Base-by-base conservation (phyloP, 768 basidiomycete species). In the Boletus coccyginus region DNA sequence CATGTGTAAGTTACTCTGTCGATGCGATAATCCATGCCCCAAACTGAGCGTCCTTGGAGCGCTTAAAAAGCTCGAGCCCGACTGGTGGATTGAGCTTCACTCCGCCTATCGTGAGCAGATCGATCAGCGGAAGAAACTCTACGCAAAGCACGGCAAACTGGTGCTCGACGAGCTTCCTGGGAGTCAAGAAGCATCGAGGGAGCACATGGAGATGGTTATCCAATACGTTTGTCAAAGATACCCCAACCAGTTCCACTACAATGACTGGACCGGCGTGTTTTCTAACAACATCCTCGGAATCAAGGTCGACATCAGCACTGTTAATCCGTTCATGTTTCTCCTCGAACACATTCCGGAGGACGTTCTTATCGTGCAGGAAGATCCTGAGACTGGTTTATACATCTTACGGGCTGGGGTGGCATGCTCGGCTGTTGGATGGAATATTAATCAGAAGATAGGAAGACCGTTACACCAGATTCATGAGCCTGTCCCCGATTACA, bases 61-160 rank as follows among this genome's bases (percentile, higher is more conserved):
- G 32, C 60, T 83, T 27, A 75, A 74, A 66, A 73, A 68, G 43
- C 70, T 83, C 59, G 81, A 83, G 47, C 76, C 78, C 5, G 79
- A 83, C 58, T 81, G 75, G 67, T 82, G 80, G 80, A 66, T 83
- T n/a, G 82, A 83, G 54, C 73, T 83, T 16, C 81, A 83, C 58
- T 79, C 78, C 7, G 79, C 80, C 0, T 82, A 83, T 62, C 66
- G 68, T 0, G 68, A 73, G 45, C 74, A 78, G 35, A 72, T 83
- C 35, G 58, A 66, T 3, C 76, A 82, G 42, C 72, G 81, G 36
- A 74, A 73, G 55, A 57, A 65, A 29, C 69, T 82, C 10, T 74
- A 77, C 53, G 57, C 61, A 4, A 38, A 68, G 24, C 74, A 78
- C 53, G 78, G 77, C 7, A 74, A 73, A 43, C 62, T 66, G 3